Evolutionary conservation across 495 filamentous ascomycete genomes (phyloP), one percentile per base, ranked within the genome.

Genomic region (Hypoxylon lienhwacheense): DNA sequence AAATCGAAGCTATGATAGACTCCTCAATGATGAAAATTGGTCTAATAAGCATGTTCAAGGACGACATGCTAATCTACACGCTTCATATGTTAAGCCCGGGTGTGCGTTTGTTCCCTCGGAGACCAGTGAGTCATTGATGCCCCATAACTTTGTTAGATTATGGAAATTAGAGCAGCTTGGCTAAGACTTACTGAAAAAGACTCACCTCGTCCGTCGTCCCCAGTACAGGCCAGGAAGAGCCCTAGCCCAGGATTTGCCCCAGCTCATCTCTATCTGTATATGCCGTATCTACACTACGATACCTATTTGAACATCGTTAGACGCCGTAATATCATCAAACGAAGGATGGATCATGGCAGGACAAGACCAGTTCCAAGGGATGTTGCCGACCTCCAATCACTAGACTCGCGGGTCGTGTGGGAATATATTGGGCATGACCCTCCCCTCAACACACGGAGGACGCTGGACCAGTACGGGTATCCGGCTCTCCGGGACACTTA

Each of bases 391-490:
- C 65, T 74, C 11, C 71, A 78, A 5, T 81, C 81, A 0, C 64
- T 85, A 3, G 84, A 85, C 47, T 71, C 78, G 12, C 76, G 81
- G 37, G 70, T 86, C 1, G 81, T 85, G 7, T 87, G 84, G 85
- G 74, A 81, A 54, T 83, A 82, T 44, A 70, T 87, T 0, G 79
- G 79, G n/a, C 79, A 75, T 37, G 82, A 88, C 41, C 82, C 79
- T 5, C 83, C 84, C 0, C 69, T 86, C 12, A 85, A 86, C 55
- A 79, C 78, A 50, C 77, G 84, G 7, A 72, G 85, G 22, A 87
- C 84, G 1, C 55, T 88, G 6, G 84, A 88, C 47, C 84, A 87
- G 59, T 87, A 78, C 44, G 83, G 83, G 0, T 85, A 87, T 52
- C 83, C 81, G 0, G 80, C 81, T 34, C 71, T 87, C 0, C 69